These are phyloP conservation scores for Fusarium protoensiforme DNA, from an alignment of 2,329 filamentous ascomycete species.

Conservation along the genomic window DNA sequence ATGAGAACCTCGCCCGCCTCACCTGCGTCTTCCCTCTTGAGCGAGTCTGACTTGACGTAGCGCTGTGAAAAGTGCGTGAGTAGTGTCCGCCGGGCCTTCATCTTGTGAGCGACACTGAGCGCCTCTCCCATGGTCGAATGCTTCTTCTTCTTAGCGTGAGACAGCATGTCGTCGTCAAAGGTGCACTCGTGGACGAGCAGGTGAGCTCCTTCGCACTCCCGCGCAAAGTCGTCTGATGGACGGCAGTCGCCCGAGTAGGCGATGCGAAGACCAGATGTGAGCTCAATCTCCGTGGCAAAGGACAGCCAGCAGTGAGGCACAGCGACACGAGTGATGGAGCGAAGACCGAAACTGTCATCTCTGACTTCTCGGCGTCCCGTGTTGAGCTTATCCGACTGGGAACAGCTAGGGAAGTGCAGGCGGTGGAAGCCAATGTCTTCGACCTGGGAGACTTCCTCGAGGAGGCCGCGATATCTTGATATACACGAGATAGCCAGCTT, in stretches of 20 bases:
- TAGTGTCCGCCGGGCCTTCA: constrained; percentile 83
- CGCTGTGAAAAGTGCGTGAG: constrained; percentile 96
- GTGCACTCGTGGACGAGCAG: constrained; percentile 96
- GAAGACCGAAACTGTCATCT: constrained; percentile 69
- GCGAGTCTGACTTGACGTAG: constrained; percentile 74
- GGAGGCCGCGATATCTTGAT: constrained; percentile 76
- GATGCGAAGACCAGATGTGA: constrained; percentile 83
- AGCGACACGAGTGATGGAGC: constrained; percentile 70
- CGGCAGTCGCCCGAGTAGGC: constrained; percentile 96
- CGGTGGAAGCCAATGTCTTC: constrained; percentile 79
- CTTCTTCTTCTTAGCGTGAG: constrained; percentile 86
- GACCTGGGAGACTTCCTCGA: constrained; percentile 81
- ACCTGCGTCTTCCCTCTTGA: constrained; percentile 48
- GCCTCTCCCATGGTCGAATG: constrained; percentile 92
- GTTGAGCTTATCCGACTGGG: constrained; percentile 32
- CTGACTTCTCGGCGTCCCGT: constrained; percentile 51
- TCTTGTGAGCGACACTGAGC: constrained; percentile 77
- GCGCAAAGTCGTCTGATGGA: constrained; percentile 76
- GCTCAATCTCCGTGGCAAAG: constrained; percentile 80
- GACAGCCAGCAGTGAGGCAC: constrained; percentile 86
- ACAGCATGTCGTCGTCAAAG: constrained; percentile 85
- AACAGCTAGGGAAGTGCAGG: constrained; percentile 51
- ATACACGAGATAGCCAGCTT: constrained; percentile 77
- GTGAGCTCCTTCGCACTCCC: constrained; percentile 79
- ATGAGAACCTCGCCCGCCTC: constrained; percentile 65